These are phyloP conservation scores for Thymus quinquecostatus DNA, from an alignment of 257 asterid species.

Conservation along the genomic window DNA sequence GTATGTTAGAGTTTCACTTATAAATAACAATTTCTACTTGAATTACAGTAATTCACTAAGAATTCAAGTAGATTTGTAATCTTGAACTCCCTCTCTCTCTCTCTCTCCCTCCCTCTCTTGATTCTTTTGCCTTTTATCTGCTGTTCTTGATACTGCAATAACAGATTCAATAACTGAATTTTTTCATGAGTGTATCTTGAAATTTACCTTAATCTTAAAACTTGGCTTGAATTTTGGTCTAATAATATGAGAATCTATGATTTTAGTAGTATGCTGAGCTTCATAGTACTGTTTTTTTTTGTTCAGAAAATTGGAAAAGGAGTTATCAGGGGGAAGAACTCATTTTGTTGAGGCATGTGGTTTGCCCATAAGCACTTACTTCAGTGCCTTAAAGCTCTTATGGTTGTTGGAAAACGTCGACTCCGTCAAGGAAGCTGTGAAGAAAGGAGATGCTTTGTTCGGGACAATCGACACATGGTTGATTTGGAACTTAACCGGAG, in stretches of 20 bases:
- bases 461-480: constrained; percentile 96
- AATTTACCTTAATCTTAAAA: not conserved
- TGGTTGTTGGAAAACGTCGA: constrained; percentile 87
- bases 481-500: constrained; percentile 96
- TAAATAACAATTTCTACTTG: too few species aligned
- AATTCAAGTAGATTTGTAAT: too few species aligned
- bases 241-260: not conserved
- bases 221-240: not conserved
- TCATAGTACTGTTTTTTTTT: constrained; percentile 13
- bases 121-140: not conserved
- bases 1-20: not conserved
- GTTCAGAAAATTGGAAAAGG: constrained; percentile 79
- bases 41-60: too few species aligned
- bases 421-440: constrained; percentile 59
- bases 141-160: not conserved
- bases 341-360: constrained; percentile 84
- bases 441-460: constrained; percentile 77
- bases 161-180: not conserved
- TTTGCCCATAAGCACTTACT: constrained; percentile 88
- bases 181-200: constrained; percentile 7
- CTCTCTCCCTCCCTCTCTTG: not conserved
- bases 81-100: too few species aligned
- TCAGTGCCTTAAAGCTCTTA: constrained; percentile 81
- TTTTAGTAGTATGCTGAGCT: not conserved
- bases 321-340: constrained; percentile 79